Percentiles rank a stretch among this genome's conserved stretches.
These are phyloP conservation scores for Kwoniella shandongensis DNA, from an alignment of 768 basidiomycete species.

Conservation along the genomic window DNA sequence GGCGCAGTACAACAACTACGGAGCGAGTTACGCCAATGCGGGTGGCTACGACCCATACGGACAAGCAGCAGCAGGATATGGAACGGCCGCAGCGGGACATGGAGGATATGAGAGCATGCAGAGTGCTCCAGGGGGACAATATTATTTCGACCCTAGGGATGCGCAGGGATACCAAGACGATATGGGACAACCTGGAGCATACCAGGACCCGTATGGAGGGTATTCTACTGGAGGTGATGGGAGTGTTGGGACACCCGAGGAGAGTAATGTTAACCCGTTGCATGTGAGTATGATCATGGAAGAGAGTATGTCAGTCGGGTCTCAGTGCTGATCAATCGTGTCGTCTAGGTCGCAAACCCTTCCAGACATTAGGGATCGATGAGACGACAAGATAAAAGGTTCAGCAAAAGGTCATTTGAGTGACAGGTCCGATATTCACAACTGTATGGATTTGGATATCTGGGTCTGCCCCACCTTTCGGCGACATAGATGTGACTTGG, in stretches of 20 bases:
- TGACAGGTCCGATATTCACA: no score
- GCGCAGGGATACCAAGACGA: slow-evolving; percentile 35
- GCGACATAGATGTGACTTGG: no score
- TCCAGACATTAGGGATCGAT: slow-evolving; percentile 22
- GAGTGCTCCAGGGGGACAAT: slow-evolving; percentile 26
- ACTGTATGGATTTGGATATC: no score
- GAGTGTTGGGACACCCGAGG: slow-evolving; percentile 34
- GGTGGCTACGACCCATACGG: slow-evolving; percentile 53
- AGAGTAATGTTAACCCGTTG: slow-evolving; percentile 37
- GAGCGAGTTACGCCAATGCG: slow-evolving; percentile 42
- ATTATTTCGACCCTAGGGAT: slow-evolving; percentile 44
- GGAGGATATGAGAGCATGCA: slow-evolving; percentile 32
- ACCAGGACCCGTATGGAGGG: slow-evolving; percentile 32
- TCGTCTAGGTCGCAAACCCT: slow-evolving; percentile 38
- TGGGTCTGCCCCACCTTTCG: no score
- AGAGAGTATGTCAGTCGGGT: not conserved
- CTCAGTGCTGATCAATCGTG: not conserved
- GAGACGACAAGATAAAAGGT: no score
- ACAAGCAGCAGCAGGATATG: slow-evolving; percentile 29
- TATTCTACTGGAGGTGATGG: slow-evolving; percentile 30
- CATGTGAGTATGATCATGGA: slow-evolving; percentile 34
- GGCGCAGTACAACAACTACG: slow-evolving; percentile 51
- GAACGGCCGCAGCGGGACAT: not conserved
- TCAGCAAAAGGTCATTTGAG: no score
- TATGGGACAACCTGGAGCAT: slow-evolving; percentile 7